A percentile compares a stretch with the other conserved stretches of the same genome.
phyloP scores from a whole-genome alignment of 805 yeast species.

The Candida qinlingensis region DNA sequence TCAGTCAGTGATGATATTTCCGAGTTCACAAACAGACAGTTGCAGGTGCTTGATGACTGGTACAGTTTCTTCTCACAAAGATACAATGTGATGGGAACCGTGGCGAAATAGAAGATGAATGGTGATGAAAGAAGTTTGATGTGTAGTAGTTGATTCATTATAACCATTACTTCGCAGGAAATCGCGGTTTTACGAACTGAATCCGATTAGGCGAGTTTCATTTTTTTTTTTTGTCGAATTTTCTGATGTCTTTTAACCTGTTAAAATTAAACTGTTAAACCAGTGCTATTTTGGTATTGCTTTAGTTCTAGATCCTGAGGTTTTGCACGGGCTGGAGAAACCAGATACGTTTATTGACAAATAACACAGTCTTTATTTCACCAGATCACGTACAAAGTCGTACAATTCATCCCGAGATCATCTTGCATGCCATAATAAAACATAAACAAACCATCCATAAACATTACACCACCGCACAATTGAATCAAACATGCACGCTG shows the following conservation, averaged over 20 bases:
- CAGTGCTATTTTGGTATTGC: no score
- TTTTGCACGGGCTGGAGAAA: no score
- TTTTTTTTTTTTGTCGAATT: background rate
- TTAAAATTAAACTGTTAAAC: no score
- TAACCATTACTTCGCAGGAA: background rate
- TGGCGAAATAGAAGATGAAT: background rate
- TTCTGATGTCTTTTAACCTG: no score
- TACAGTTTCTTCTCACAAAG: slow-evolving; percentile 50
- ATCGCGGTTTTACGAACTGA: background rate
- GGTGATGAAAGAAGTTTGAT: no score
- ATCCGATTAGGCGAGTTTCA: background rate
- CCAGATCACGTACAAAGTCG: no score
- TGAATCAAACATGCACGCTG: slow-evolving; percentile 2
- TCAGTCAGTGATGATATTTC: slow-evolving; percentile 43
- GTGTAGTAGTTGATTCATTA: no score
- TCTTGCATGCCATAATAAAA: background rate
- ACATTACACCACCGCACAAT: background rate
- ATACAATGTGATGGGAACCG: slow-evolving; percentile 10
- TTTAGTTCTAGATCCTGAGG: no score
- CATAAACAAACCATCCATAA: background rate
- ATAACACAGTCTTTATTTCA: no score
- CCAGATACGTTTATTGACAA: no score
- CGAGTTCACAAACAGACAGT: slow-evolving; percentile 54
- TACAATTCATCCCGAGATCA: no score
- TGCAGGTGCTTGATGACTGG: slow-evolving; percentile 69